Base-by-base conservation (phyloP, 495 filamentous ascomycete genomes). In the Cudoniella acicularis region DNA sequence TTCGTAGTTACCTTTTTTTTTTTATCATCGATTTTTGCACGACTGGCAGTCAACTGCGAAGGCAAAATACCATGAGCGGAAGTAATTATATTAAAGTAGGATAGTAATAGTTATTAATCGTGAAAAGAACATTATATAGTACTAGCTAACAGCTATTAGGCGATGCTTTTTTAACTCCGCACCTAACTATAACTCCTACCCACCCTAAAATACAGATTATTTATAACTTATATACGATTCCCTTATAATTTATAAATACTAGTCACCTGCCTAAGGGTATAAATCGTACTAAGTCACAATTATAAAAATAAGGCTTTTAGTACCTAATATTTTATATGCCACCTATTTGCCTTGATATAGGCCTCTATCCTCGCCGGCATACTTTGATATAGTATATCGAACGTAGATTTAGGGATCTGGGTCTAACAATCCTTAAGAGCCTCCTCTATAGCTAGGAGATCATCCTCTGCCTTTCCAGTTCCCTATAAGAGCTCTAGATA, bases 261-360 rank as follows among this genome's bases (percentile, higher is more conserved):
- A 36, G 6, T 36, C 30, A 36, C 13, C 30, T 36, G 30, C 4
- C 30, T 36, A 36, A 6, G 13, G 6, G 6, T 36, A 36, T 13
- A 6, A 36, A 36, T 6, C 30, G 30, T 36, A 36, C 30, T n/a
- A 36, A 36, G 4, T 36, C 13, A 36, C 6, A 36, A 36, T 6
- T 36, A 36, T n/a, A 36, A 36, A 36, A 36, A 36, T 36, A 4
- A 6, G 13, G 13, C 30, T 36, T 6, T 13, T 6, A 41, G 10
- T 26, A 10, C 23, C n/a, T 43, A 54, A n/a, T 54, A 54, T 36
- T 54, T 54, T 23, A n/a, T 54, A 54, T 54, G 22, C 36, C 36
- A 54, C 36, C 36, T 22, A 1, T 43, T n/a, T n/a, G 36, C 36
- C 11, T 1, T 23, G 21, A 54, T 54, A 54, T 22, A 54, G 23